phyloP scores from a whole-genome alignment of 2,329 filamentous ascomycete species.

The Endoconidiophora polonica region DNA sequence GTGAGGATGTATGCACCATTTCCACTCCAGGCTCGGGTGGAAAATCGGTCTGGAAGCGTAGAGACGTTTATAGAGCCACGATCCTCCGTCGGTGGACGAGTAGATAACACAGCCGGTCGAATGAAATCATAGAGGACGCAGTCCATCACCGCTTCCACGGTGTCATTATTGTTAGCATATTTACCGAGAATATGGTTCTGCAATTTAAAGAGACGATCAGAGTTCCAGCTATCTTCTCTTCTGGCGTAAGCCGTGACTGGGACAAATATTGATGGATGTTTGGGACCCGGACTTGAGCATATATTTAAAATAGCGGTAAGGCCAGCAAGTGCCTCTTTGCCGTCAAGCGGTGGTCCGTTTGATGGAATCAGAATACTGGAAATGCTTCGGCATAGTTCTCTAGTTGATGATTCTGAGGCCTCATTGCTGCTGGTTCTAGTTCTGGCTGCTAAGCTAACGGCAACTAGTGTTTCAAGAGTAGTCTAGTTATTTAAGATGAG shows the following conservation, averaged over 20 bases:
- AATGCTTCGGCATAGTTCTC: not conserved
- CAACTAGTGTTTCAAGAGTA: no score
- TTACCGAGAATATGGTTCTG: no score
- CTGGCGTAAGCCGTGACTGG: not conserved
- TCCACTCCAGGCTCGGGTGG: slow-evolving; percentile 11
- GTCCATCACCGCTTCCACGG: slow-evolving; percentile 3
- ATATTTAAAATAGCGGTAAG: not conserved
- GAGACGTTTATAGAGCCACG: not conserved
- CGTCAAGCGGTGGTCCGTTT: not conserved
- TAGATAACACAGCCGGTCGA: not conserved
- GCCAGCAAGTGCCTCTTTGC: not conserved
- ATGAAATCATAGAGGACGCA: not conserved
- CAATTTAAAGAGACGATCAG: no score
- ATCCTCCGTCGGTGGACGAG: no score
- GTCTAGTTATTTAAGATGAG: no score
- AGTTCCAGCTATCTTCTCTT: no score
- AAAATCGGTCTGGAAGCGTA: slow-evolving; percentile 4
- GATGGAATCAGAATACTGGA: not conserved
- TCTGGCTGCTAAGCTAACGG: no score
- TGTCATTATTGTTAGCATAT: not conserved
- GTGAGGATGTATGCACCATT: slow-evolving; percentile 6
- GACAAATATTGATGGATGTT: not conserved
- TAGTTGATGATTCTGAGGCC: no score
- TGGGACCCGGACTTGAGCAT: not conserved
- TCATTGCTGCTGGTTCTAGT: no score